A percentile compares a stretch with the other conserved stretches of the same genome.
Evolutionary conservation across 140 eudicot genomes (phyloP).

Genomic region (Oenanthe javanica): DNA sequence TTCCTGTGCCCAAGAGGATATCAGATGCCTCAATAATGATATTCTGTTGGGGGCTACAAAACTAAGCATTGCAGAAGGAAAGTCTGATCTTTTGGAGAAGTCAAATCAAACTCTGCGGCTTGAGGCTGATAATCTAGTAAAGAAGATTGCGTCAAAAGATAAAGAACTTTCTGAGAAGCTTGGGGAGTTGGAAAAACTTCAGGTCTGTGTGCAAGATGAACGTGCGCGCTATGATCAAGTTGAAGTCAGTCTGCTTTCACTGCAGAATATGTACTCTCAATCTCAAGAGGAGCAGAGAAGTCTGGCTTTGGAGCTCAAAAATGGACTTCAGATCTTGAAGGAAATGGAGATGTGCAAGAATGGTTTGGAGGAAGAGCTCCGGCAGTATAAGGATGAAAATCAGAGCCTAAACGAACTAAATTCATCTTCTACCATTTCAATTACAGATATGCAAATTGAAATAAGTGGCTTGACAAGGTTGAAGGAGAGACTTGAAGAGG

Average conservation of each 20-base stretch:
- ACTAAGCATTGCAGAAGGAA: constrained; percentile 50
- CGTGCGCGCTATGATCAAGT: constrained; percentile 47
- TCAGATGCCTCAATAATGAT: constrained; percentile 41
- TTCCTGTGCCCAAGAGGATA: constrained; percentile 47
- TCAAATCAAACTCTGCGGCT: constrained; percentile 50
- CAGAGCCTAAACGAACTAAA: constrained; percentile 33
- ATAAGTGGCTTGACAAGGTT: constrained; percentile 40
- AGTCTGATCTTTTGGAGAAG: constrained; percentile 47
- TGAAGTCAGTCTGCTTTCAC: constrained; percentile 54
- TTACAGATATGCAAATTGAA: constrained; percentile 39
- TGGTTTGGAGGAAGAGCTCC: constrained; percentile 55
- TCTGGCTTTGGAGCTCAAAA: constrained; percentile 61
- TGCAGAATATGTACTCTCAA: constrained; percentile 53
- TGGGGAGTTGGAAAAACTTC: constrained; percentile 63
- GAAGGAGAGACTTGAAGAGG: constrained; percentile 77
- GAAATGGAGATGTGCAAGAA: constrained; percentile 51
- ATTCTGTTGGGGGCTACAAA: constrained; percentile 35
- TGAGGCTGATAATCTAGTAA: constrained; percentile 62
- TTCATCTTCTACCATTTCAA: constrained; percentile 30
- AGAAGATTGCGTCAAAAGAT: constrained; percentile 61
- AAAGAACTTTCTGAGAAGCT: constrained; percentile 51
- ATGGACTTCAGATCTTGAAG: constrained; percentile 54
- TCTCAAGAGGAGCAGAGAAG: constrained; percentile 88
- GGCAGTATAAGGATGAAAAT: constrained; percentile 48
- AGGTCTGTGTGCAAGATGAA: constrained; percentile 50